Percentiles rank a stretch among this genome's conserved stretches.
Conservation (phyloP, 805 yeast species). For the Wickerhamomyces mucosus region DNA sequence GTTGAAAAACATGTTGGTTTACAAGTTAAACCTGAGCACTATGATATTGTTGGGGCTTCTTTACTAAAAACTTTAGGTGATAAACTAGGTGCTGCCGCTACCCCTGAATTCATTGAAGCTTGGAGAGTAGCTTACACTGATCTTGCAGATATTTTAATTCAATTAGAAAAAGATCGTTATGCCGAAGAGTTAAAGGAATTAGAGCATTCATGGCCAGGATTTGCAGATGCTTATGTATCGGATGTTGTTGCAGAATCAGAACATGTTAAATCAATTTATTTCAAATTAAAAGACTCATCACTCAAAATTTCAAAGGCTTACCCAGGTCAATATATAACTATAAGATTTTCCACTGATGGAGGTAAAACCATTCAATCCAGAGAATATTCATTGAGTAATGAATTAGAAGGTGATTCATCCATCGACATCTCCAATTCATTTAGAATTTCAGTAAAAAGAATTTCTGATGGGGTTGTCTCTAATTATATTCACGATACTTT, state of each 20-base stretch:
- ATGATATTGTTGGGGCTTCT: constrained; percentile 52
- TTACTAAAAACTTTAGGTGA: constrained; percentile 45
- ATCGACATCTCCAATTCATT: constrained; percentile 26
- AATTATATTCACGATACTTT: constrained; percentile 37
- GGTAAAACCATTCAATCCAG: constrained; percentile 37
- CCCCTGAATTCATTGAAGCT: constrained; percentile 46
- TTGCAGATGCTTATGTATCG: constrained; percentile 39
- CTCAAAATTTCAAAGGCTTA: constrained; percentile 21
- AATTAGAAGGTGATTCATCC: constrained; percentile 2
- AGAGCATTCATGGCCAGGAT: constrained; percentile 47
- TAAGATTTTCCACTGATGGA: constrained; percentile 25
- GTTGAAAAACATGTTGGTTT: constrained; percentile 60
- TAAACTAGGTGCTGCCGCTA: constrained; percentile 52
- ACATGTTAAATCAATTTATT: constrained; percentile 41
- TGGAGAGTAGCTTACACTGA: constrained; percentile 60
- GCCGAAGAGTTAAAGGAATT: constrained; percentile 15
- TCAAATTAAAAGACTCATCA: constrained; percentile 33
- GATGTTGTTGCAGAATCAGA: constrained; percentile 33
- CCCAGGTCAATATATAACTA: constrained; percentile 32
- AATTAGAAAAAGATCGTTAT: constrained; percentile 42
- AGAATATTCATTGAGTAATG: constrained; percentile 48
- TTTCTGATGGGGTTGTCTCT: constrained; percentile 41
- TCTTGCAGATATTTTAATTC: constrained; percentile 51
- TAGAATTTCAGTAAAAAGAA: constrained; percentile 48
- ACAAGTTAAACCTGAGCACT: constrained; percentile 53